phyloP scores from a whole-genome alignment of 2,329 filamentous ascomycete species.

The Aspergillus flavus region DNA sequence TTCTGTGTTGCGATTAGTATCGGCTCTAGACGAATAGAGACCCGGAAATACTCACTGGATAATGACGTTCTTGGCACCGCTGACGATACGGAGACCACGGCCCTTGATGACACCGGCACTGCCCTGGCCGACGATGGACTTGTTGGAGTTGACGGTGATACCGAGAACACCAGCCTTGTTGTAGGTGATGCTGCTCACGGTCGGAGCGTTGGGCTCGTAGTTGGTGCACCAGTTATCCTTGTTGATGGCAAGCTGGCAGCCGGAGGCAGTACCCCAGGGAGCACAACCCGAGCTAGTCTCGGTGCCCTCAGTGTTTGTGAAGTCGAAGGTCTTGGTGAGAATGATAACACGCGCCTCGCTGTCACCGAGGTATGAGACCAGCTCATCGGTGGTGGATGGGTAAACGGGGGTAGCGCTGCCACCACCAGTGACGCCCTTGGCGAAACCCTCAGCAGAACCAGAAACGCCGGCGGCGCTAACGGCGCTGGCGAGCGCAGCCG shows the following conservation, averaged over 20 bases:
- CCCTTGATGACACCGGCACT: slow-evolving; percentile 59
- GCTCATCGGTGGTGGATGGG: slow-evolving; percentile 57
- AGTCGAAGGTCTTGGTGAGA: slow-evolving; percentile 30
- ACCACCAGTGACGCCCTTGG: slow-evolving; percentile 62
- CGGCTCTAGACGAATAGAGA: no score
- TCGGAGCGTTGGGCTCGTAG: slow-evolving; percentile 58
- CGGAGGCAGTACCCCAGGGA: slow-evolving; percentile 57
- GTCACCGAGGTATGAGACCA: slow-evolving; percentile 62
- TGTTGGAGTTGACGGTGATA: slow-evolving; percentile 60
- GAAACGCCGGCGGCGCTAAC: slow-evolving; percentile 24
- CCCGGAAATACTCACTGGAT: slow-evolving; percentile 45
- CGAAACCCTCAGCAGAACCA: slow-evolving; percentile 51
- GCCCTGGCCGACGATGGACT: slow-evolving; percentile 59
- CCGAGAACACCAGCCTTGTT: slow-evolving; percentile 56
- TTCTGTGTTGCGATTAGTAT: slow-evolving; percentile 26
- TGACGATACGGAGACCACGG: slow-evolving; percentile 57
- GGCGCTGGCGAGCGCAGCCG: slow-evolving; percentile 18
- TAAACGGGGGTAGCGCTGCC: slow-evolving; percentile 57
- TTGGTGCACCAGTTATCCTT: slow-evolving; percentile 62
- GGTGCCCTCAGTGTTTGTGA: slow-evolving; percentile 34
- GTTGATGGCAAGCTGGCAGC: slow-evolving; percentile 64
- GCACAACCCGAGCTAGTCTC: slow-evolving; percentile 58
- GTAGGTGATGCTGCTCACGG: slow-evolving; percentile 43
- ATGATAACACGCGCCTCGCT: slow-evolving; percentile 59
- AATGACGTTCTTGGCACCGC: slow-evolving; percentile 58